Evolutionary conservation across 305 asterid genomes (phyloP), one percentile per base, ranked within the genome.

Genomic region (Coffea humblotiana): DNA sequence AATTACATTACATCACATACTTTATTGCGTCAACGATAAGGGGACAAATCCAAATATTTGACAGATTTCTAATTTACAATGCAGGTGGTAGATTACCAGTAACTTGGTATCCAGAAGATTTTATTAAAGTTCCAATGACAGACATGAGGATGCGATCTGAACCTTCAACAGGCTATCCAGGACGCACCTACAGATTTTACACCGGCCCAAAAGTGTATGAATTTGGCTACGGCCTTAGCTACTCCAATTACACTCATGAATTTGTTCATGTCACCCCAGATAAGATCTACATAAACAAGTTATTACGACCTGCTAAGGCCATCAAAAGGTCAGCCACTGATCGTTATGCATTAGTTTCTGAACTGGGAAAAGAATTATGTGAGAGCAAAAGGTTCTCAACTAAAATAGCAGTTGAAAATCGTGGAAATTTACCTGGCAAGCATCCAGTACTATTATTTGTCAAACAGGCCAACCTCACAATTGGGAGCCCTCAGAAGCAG

Each of bases 131-230:
- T 71, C 90, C 92, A 19, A 94, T 94, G 98, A 94, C 95, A 18
- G 89, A 94, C 64, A 94, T 94, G 98, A 89, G 92, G 81, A 92
- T 93, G 93, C 83, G 97, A 72, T 83, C 97, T 8, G 88, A 91
- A 63, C 87, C 89, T 37, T 84, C 96, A 3, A 82, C 89, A 0
- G 93, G 95, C 10, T 91, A 92, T 82, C 97, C 97, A 0, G 98
- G 97, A 2, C 88, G 97, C 66, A 94, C 98, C 0, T 94, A 94
- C 81, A 87, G 96, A 81, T 92, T 94, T 80, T 92, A 94, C 88
- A 83, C 73, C 0, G 97, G 98, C 14, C 83, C 84, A 67, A 89
- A 81, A 82, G 97, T 94, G 4, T 94, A 69, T 18, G 92, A 92
- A 81, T 94, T 88, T 2, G 96, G 94, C 15, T 82, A 87, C 65